Evolutionary conservation across 108 stramenopile species (phyloP), one percentile per base, ranked within the genome.

Genomic region (Nannochloropsis gaditana): DNA sequence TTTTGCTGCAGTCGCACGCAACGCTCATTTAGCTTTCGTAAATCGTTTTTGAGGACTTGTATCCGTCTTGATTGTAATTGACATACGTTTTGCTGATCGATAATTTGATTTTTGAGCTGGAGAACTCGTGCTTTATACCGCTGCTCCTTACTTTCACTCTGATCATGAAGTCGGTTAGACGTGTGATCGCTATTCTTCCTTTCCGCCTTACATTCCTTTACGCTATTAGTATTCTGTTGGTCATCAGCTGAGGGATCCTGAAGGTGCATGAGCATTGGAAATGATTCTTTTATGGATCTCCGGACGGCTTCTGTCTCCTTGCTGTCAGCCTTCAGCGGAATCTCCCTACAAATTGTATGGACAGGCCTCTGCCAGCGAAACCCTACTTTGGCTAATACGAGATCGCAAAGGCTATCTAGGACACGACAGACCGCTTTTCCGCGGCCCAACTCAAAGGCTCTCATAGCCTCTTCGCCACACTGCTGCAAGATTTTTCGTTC

Each of bases 311-410:
- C 59, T 73, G 59, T 8, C 59, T 73, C 59, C 59, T 73, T 8
- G 59, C 59, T 6, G 19, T 73, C 59, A 6, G 59, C 59, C 6
- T 73, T 73, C 15, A n/a, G 15, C 59, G n/a, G 8, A 6, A n/a
- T 6, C 6, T 73, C 59, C n/a, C n/a, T n/a, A 15, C 19, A 73
- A n/a, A n/a, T 15, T n/a, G n/a, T n/a, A n/a, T 73, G n/a, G 19
- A 73, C 2, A n/a, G 59, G 59, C 4, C 19, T n/a, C 8, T 73
- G 59, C 59, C 59, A 73, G 15, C 15, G 19, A 73, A 73, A 73
- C n/a, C 59, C 59, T n/a, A 73, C n/a, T 73, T 73, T 73, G n/a
- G 59, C 59, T n/a, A 73, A n/a, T n/a, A n/a, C 59, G n/a, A n/a
- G 19, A 73, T 73, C n/a, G 2, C 59, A 73, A 73, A 73, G 59